A percentile compares a stretch with the other conserved stretches of the same genome.
phyloP scores from a whole-genome alignment of 2,329 filamentous ascomycete genomes.

The Colletotrichum cereale region DNA sequence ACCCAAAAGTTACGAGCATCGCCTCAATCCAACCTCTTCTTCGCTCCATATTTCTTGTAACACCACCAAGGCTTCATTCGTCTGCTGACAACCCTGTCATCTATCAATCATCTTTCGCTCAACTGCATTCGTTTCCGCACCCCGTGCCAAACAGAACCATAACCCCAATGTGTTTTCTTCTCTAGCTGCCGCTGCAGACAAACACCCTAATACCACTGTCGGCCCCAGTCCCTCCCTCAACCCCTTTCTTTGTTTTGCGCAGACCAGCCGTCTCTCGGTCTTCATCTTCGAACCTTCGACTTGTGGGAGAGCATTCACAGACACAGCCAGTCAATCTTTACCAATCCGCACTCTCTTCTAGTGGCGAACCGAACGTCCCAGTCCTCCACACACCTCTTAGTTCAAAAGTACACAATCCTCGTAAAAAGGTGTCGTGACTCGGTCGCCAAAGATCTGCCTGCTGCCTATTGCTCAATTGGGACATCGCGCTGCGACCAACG shows the following conservation, averaged over 20 bases:
- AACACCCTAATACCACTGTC: constrained; percentile 1
- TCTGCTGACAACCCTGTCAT: constrained; percentile 29
- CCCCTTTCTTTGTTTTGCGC: not conserved
- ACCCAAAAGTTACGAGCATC: constrained; percentile 24
- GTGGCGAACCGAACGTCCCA: not conserved
- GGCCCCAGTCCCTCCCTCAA: constrained; percentile 1
- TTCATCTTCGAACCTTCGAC: not conserved
- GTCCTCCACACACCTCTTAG: not conserved
- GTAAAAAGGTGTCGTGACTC: constrained; percentile 29
- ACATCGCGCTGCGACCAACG: constrained; percentile 6
- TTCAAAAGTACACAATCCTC: constrained; percentile 17
- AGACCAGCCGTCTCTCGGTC: constrained; percentile 1
- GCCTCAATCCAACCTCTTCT: constrained; percentile 15
- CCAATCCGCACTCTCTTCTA: not conserved
- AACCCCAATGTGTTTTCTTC: constrained; percentile 1
- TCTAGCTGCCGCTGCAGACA: not conserved
- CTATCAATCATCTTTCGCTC: constrained; percentile 22
- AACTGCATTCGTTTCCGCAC: constrained; percentile 14
- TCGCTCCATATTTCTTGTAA: constrained; percentile 21
- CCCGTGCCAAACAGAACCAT: constrained; percentile 2
- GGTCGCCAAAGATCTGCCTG: constrained; percentile 17
- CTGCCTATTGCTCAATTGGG: constrained; percentile 36
- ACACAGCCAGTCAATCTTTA: constrained; percentile 13
- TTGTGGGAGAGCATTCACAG: not conserved
- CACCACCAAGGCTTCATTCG: constrained; percentile 13